Evolutionary conservation across 805 yeast genomes (phyloP).

Genomic region (Kuraishia cidri): DNA sequence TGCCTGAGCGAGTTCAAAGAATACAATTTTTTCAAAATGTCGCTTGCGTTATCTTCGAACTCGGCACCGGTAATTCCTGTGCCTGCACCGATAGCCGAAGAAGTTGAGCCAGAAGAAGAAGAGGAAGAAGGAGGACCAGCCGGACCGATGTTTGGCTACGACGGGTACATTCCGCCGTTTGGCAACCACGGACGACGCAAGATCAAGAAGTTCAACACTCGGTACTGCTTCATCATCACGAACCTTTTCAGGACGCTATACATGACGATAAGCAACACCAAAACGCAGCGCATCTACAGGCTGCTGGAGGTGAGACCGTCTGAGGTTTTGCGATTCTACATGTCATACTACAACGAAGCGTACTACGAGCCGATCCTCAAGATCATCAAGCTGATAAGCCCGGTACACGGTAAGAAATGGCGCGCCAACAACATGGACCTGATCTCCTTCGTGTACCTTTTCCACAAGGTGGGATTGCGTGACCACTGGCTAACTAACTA

Average conservation of each 20-base stretch:
- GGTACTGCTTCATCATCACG: slow-evolving; percentile 37
- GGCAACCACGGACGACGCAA: background rate
- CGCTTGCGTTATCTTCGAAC: slow-evolving; percentile 9
- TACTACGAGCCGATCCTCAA: slow-evolving; percentile 65
- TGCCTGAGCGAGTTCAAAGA: slow-evolving; percentile 14
- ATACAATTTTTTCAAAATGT: slow-evolving; percentile 14
- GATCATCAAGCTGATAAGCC: slow-evolving; percentile 70
- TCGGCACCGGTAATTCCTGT: too few relatives aligned
- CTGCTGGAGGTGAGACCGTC: slow-evolving; percentile 58
- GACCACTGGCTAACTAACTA: slow-evolving; percentile 90
- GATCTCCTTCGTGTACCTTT: slow-evolving; percentile 76
- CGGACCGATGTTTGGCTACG: background rate
- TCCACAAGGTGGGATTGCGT: slow-evolving; percentile 58
- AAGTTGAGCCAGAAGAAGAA: background rate
- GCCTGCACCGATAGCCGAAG: too few relatives aligned
- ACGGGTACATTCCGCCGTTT: slow-evolving; percentile 1
- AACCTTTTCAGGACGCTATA: slow-evolving; percentile 49
- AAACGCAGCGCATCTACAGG: slow-evolving; percentile 65
- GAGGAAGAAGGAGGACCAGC: background rate
- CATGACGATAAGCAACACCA: slow-evolving; percentile 45
- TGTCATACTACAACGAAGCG: slow-evolving; percentile 51
- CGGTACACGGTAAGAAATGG: slow-evolving; percentile 94
- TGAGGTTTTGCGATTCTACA: slow-evolving; percentile 44
- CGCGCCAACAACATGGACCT: slow-evolving; percentile 87
- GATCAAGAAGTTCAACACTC: slow-evolving; percentile 16